Base-by-base conservation (phyloP, 495 filamentous ascomycete genomes). In the Penicilliopsis zonata region DNA sequence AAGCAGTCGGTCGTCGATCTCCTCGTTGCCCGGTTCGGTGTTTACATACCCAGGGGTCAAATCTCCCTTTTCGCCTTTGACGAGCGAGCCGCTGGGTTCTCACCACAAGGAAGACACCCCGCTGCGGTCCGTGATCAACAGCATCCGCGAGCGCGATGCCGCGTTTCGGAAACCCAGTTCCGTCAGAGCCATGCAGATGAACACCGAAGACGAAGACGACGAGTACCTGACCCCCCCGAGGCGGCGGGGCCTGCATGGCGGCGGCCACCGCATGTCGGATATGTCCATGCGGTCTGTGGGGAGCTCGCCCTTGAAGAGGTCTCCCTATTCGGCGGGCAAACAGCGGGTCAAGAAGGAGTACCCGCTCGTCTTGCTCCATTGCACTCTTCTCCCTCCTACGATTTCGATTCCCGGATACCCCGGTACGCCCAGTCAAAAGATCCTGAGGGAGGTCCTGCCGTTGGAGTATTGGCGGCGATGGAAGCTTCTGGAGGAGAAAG, bases 281-380 rank as follows among this genome's bases (percentile, higher is more conserved):
- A 28, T 49, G 9, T 57, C 52, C 0, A 48, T 61, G 26, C 53
- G 55, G 2, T 63, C 60, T 2, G 40, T 51, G 0, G 52, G 52
- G n/a, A 50, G 57, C 0, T 55, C 55, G 0, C 46, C 53, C 15
- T 14, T 55, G 13, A 61, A 57, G 37, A 43, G 59, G 22, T 56
- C 52, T 1, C 55, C 55, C 1, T 61, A 58, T 31, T 51, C 49
- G 3, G 50, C 50, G 12, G 58, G 44, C 14, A 73, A 68, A 38
- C 72, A 59, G 24, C 74, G 61, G 24, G 58, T 57, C 13, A 79
- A 75, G 55, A 77, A 69, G 33, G 78, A 72, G 42, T 70, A 66
- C 32, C 87, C 88, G 2, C 73, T 96, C 5, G 82, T 94, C 3
- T 65, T 95, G 5, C 65, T 96, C 1, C 88, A 96, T 42, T 81